These are phyloP conservation scores for Ogataea hybrid DNA, from an alignment of 1,139 yeast species.

Conservation along the genomic window DNA sequence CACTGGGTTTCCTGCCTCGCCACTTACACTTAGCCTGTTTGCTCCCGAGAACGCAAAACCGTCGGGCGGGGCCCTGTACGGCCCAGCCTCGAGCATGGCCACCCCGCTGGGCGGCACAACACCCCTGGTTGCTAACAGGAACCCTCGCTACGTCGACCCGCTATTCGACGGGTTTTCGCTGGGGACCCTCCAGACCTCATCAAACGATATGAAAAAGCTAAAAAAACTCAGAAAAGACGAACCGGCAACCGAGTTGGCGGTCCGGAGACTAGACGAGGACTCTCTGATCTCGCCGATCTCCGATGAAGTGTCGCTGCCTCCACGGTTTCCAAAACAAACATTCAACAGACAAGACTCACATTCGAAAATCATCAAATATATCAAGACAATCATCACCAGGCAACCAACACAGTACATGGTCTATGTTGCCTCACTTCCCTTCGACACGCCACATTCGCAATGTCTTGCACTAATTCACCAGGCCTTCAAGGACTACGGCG, in stretches of 20 bases:
- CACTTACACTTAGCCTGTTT: constrained; percentile 20
- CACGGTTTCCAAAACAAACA: neutral
- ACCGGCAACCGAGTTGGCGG: constrained; percentile 5
- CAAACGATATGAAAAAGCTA: neutral
- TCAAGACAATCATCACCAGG: constrained; percentile 29
- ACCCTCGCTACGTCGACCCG: constrained; percentile 15
- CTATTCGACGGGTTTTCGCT: constrained; percentile 20
- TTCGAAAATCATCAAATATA: constrained; percentile 25
- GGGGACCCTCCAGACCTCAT: constrained; percentile 3
- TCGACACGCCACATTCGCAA: constrained; percentile 24
- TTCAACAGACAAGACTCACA: constrained; percentile 8
- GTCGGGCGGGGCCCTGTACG: neutral
- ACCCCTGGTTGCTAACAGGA: constrained; percentile 10
- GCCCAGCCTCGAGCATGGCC: constrained; percentile 1
- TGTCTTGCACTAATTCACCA: constrained; percentile 22
- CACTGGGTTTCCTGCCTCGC: constrained; percentile 17
- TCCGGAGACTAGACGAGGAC: constrained; percentile 11
- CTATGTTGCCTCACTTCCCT: constrained; percentile 31
- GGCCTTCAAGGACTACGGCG: constrained; percentile 26
- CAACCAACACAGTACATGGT: constrained; percentile 27
- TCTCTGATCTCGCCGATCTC: neutral
- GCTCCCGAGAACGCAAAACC: constrained; percentile 3
- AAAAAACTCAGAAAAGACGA: constrained; percentile 1
- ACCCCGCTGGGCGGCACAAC: constrained; percentile 12
- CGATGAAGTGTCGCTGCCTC: constrained; percentile 5